Evolutionary conservation across 2,329 filamentous ascomycete species (phyloP), one percentile per base, ranked within the genome.

Genomic region (Triangularia setosa): DNA sequence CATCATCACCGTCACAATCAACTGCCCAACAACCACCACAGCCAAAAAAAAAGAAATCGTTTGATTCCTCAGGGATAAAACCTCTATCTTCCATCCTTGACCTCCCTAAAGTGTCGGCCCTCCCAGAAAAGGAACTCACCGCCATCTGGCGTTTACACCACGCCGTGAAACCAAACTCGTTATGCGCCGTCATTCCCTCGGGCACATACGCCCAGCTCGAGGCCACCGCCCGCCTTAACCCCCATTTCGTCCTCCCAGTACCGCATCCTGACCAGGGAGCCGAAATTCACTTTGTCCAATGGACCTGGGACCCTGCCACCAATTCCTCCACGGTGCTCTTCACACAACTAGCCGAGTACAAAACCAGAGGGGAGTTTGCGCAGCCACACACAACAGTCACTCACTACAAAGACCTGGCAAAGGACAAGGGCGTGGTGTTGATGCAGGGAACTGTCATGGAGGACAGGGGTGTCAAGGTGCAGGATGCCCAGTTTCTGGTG

Each of bases 281-380:
- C 56, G 95, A 98, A 77, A 93, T 99, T 55, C 95, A 99, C 78
- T 97, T 96, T 77, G 79, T 99, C 67, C 94, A 99, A 78, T 99
- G 96, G 92, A 91, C 90, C 0, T 97, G 97, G 77, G 93, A 96
- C 65, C 79, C 77, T 23, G 79, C 80, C 63, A 84, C 83, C 18
- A 79, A 83, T 65, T 89, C 87, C 3, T 86, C 85, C 65, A 92
- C 90, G 0, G 89, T 98, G 5, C 87, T 99, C 33, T 98, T 99
- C 79, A 99, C 95, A 0, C 91, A 95, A 73, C 83, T 99, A 30
- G 94, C 92, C 16, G 92, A 97, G 75, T 99, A 90, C 80, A 97
- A 98, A 82, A 79, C 92, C 64, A 85, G 94, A 60, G 93, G 93
- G 60, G 91, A 97, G 76, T 99, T 88, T 74, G 92, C 92, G 54